phyloP scores from a whole-genome alignment of 768 basidiomycete species.

The Boletus reticuloceps region DNA sequence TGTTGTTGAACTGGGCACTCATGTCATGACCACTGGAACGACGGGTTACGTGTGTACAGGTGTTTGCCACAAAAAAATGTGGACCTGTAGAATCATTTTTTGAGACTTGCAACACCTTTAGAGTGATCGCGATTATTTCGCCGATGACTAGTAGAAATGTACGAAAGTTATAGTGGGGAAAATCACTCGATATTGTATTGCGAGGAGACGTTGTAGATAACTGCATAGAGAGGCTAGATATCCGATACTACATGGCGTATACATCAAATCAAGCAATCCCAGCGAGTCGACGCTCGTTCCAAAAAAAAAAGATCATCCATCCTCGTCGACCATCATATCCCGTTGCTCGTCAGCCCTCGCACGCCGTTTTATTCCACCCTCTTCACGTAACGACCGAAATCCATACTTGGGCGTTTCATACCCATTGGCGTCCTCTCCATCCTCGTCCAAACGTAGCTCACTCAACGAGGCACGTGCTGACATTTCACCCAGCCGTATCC shows the following conservation, averaged over 20 bases:
- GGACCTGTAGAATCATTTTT: too few species aligned
- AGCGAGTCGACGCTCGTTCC: too few species aligned
- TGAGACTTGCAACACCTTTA: too few species aligned
- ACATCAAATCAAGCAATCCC: background rate
- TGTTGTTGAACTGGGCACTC: constrained; percentile 16
- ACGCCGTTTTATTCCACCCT: constrained; percentile 3
- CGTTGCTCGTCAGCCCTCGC: constrained; percentile 3
- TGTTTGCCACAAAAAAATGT: too few species aligned
- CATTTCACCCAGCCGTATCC: constrained; percentile 24
- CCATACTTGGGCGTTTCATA: constrained; percentile 24
- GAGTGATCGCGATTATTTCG: too few species aligned
- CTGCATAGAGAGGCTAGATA: background rate
- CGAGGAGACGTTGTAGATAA: too few species aligned
- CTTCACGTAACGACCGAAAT: constrained; percentile 5
- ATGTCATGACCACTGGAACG: background rate
- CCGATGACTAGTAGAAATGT: too few species aligned
- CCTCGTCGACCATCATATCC: constrained; percentile 18
- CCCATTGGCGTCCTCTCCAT: constrained; percentile 1
- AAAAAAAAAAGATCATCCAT: constrained; percentile 4
- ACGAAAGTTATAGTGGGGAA: too few species aligned
- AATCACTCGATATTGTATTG: too few species aligned
- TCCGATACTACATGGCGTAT: background rate
- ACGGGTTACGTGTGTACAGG: too few species aligned
- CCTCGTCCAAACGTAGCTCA: constrained; percentile 28
- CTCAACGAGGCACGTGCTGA: constrained; percentile 31